Base-by-base conservation (phyloP, 225 moss, liverwort and hornwort genomes). In the Asterella californica region DNA sequence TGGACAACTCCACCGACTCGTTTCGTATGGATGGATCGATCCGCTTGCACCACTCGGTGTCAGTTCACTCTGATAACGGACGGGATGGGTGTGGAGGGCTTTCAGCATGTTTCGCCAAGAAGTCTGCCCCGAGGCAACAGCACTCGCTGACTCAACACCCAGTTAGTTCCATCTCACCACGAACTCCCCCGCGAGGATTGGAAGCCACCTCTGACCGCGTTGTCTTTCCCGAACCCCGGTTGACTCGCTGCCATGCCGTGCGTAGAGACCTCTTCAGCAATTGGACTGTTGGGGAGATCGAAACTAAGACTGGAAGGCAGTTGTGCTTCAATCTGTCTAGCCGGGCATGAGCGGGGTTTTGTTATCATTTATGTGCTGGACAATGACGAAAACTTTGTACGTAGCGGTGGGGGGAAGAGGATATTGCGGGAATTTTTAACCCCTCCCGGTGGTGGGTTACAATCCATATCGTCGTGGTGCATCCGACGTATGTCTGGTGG, bases 241-340 rank as follows among this genome's bases (percentile, higher is more conserved):
- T 95, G 81, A 95, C 93, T 27, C 91, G 94, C 55, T 95, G 94
- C 83, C 93, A 93, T 59, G 94, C 94, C 4, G 85, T 95, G 37
- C 93, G 94, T 77, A 90, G 94, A 90, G 94, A 95, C 79, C 84
- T 95, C 57, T 95, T 93, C 88, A 90, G 91, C 82, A 90, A 93
- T 46, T 95, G 88, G 86, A 90, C 90, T 10, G 88, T 93, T 24
- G 91, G 84, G 36, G 90, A 93, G 82, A 78, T 89, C 19, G 93
- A 93, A 66, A 85, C 88, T 2, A 82, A 80, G 27, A 84, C 88
- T 72, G 84, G 82, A 21, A 79, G 86, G 78, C 86, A 81, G 76
- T 72, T 81, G 7, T 85, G 82, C 72, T 85, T 85, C 73, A 83
- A 85, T 75, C 2, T 80, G 82, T 61, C 82, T 15, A 68, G 76